phyloP scores from a whole-genome alignment of 2,329 filamentous ascomycete species.

The Talaromyces amestolkiae region DNA sequence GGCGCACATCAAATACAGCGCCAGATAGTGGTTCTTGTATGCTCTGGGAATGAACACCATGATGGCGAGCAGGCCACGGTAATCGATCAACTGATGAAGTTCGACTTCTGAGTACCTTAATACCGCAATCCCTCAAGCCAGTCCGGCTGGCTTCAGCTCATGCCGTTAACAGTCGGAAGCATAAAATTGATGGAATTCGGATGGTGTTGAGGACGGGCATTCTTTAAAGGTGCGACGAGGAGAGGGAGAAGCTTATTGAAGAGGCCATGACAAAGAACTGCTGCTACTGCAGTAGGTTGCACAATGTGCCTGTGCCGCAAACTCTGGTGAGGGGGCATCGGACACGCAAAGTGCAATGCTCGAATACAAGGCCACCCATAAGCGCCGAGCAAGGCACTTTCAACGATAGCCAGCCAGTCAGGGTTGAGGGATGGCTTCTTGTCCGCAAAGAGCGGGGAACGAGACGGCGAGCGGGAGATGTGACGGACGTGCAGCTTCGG shows the following conservation, averaged over 20 bases:
- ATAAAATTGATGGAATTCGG: constrained; percentile 19
- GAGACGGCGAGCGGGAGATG: constrained; percentile 15
- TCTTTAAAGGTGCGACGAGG: constrained; percentile 21
- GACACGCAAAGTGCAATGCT: not conserved
- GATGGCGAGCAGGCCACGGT: constrained; percentile 17
- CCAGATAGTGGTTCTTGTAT: constrained; percentile 53
- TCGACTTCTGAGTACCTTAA: not conserved
- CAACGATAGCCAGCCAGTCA: constrained; percentile 28
- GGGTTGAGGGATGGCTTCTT: constrained; percentile 13
- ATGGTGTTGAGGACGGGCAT: constrained; percentile 21
- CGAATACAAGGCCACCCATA: constrained; percentile 22
- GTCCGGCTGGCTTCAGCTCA: constrained; percentile 39
- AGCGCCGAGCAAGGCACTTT: constrained; percentile 32
- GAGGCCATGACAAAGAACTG: constrained; percentile 8
- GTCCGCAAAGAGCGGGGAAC: constrained; percentile 1
- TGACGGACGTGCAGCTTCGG: constrained; percentile 18
- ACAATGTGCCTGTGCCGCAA: constrained; percentile 1
- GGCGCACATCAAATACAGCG: constrained; percentile 53
- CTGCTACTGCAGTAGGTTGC: not conserved
- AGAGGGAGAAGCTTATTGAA: constrained; percentile 23
- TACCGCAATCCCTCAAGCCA: constrained; percentile 27
- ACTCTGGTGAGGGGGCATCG: constrained; percentile 10
- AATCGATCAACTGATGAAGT: not conserved
- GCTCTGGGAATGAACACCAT: constrained; percentile 51
- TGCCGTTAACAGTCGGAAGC: constrained; percentile 21